phyloP scores from a whole-genome alignment of 306 rosid species.

The Quercus robur region DNA sequence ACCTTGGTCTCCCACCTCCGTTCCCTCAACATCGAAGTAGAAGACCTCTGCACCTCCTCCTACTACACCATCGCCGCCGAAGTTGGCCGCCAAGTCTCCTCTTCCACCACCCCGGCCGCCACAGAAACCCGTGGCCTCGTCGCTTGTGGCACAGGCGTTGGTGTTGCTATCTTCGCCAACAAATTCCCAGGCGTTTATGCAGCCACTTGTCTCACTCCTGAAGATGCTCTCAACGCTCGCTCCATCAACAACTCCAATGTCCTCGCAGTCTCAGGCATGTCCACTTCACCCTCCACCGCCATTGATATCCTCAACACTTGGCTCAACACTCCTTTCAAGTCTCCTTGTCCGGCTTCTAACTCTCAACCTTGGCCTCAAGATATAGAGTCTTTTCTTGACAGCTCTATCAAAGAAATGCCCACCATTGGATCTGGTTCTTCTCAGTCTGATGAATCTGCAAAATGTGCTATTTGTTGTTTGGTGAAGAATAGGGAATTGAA shows the following conservation, averaged over 20 bases:
- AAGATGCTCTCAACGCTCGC: conserved; percentile 69
- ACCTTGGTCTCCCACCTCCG: conserved; percentile 63
- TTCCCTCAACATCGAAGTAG: conserved; percentile 61
- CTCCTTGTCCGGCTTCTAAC: conserved; percentile 66
- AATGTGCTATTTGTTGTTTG: conserved; percentile 66
- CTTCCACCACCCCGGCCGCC: conserved; percentile 28
- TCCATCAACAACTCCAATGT: conserved; percentile 90
- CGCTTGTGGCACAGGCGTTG: conserved; percentile 85
- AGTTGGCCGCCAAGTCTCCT: conserved; percentile 79
- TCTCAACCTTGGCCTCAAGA: conserved; percentile 68
- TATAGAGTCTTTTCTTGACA: conserved; percentile 51
- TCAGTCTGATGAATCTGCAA: neutral
- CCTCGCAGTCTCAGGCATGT: conserved; percentile 78
- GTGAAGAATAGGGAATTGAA: conserved; percentile 57
- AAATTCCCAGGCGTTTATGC: conserved; percentile 80
- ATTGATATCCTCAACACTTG: conserved; percentile 59
- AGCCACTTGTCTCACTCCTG: conserved; percentile 54
- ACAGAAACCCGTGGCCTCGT: conserved; percentile 61
- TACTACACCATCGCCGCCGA: conserved; percentile 86
- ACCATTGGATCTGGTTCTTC: conserved; percentile 36
- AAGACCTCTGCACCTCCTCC: conserved; percentile 81
- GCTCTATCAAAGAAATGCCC: conserved; percentile 63
- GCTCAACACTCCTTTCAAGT: conserved; percentile 75
- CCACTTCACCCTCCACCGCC: conserved; percentile 55
- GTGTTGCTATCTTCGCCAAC: conserved; percentile 90